These are phyloP conservation scores for Knoxdaviesia proteae DNA, from an alignment of 2,329 filamentous ascomycete genomes.

Conservation along the genomic window DNA sequence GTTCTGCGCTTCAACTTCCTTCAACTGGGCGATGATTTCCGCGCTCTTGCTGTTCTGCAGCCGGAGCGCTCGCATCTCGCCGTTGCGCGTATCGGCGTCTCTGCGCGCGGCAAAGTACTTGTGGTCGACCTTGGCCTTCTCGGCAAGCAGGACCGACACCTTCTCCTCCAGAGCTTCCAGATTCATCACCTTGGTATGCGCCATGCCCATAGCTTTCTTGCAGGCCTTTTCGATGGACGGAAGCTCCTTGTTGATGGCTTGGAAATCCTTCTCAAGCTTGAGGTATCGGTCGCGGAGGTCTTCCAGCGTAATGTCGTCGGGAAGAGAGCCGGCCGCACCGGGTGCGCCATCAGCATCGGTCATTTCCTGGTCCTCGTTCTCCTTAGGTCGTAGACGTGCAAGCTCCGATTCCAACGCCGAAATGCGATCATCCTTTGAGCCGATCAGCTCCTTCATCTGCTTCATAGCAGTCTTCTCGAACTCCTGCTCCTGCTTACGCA, in stretches of 20 bases:
- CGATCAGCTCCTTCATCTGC: conserved; percentile 61
- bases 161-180: conserved; percentile 58
- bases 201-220: conserved; percentile 69
- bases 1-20: conserved; percentile 68
- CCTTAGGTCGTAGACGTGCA: conserved; percentile 38
- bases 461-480: conserved; percentile 48
- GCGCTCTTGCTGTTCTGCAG: conserved; percentile 75
- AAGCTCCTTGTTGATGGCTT: conserved; percentile 69
- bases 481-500: conserved; percentile 61
- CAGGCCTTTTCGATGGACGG: conserved; percentile 79
- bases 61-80: conserved; percentile 59
- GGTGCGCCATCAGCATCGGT: conserved; percentile 15
- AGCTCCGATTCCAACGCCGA: conserved; percentile 64
- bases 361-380: conserved; percentile 24
- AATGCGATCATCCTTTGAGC: conserved; percentile 64
- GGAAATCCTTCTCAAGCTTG: conserved; percentile 59
- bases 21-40: conserved; percentile 81
- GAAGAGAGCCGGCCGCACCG: conserved; percentile 10
- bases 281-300: conserved; percentile 54
- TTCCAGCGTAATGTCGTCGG: conserved; percentile 42
- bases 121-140: conserved; percentile 92
- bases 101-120: conserved; percentile 96
- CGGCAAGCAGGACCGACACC: conserved; percentile 49
- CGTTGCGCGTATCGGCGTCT: conserved; percentile 66
- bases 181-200: conserved; percentile 72